Base-by-base conservation (phyloP, 306 rosid species). In the Cotoneaster glaucophyllus region DNA sequence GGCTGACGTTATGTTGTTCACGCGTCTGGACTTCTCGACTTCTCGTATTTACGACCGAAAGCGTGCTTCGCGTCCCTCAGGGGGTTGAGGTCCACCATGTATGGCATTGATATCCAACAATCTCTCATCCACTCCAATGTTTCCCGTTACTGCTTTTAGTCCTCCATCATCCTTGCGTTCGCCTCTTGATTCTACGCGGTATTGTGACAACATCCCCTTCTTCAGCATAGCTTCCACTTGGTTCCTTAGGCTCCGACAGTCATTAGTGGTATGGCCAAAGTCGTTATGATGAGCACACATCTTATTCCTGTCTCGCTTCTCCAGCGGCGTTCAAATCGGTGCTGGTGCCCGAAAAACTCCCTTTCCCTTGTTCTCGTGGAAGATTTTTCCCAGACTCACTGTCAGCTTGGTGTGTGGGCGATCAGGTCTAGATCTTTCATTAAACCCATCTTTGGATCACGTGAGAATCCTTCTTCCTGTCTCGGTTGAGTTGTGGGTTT, bases 121-220 rank as follows among this genome's bases (percentile, higher is more conserved):
- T 3, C 22, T 9, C 3, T 53, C 11, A 17, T 19, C 24, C 3
- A 2, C 2, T 0, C 0, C 11, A 4, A 19, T 53, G 24, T 19
- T 53, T 8, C 3, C 8, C 1, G 11, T 53, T 7, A 53, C 0
- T 0, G 24, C 22, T 7, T 7, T 19, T 3, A 18, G 11, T 1
- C 24, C 4, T 2, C 7, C 0, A 0, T 18, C 18, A 1, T 8
- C 3, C 19, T 53, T 18, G 0, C 0, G n/a, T 53, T 53, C 21
- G 3, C 6, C 6, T 53, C 8, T 18, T 2, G 11, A 2, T 19
- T 19, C 0, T 1, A 1, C 9, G 3, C 11, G 4, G 7, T 53
- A 19, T 2, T 19, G 24, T 17, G 11, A 53, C 5, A 53, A 3
- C 58, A 53, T 53, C 22, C 24, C 1, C 0, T 53, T 53, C 19